These are phyloP conservation scores for Cochlearia excelsa DNA, from an alignment of 345 rosid genomes.

Conservation along the genomic window DNA sequence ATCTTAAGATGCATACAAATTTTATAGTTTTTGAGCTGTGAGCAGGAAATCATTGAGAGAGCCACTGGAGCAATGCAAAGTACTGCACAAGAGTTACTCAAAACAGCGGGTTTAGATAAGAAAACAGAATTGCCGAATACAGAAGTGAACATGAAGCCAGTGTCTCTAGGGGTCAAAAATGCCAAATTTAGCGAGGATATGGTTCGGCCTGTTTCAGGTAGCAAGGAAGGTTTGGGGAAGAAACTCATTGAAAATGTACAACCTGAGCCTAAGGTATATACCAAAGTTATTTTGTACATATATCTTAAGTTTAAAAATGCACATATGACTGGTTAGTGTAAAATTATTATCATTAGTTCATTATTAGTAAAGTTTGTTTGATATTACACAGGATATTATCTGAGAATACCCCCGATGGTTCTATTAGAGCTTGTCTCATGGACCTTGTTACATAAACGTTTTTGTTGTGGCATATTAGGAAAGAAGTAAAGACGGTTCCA, in stretches of 20 bases:
- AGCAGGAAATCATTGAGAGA: conserved; percentile 62
- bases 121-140: conserved; percentile 21
- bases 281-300: not conserved
- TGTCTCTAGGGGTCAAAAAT: conserved; percentile 15
- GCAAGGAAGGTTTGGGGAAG: conserved; percentile 34
- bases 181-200: conserved; percentile 32
- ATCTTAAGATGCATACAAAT: not conserved
- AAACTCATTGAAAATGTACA: conserved; percentile 42
- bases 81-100: conserved; percentile 44
- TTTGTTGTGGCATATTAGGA: conserved; percentile 35
- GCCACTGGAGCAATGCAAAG: conserved; percentile 53
- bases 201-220: conserved; percentile 36
- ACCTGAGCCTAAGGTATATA: conserved; percentile 44
- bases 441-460: not conserved
- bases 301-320: not conserved
- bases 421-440: conserved; percentile 6
- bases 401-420: not conserved
- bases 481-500: conserved; percentile 34
- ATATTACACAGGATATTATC: not conserved
- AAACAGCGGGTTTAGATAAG: conserved; percentile 41
- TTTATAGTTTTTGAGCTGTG: not conserved
- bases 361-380: not conserved
- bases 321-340: not conserved
- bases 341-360: not conserved
- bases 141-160: conserved; percentile 18